These are phyloP conservation scores for Aurantiochytrium sp. DNA, from an alignment of 108 stramenopile genomes.

Conservation along the genomic window DNA sequence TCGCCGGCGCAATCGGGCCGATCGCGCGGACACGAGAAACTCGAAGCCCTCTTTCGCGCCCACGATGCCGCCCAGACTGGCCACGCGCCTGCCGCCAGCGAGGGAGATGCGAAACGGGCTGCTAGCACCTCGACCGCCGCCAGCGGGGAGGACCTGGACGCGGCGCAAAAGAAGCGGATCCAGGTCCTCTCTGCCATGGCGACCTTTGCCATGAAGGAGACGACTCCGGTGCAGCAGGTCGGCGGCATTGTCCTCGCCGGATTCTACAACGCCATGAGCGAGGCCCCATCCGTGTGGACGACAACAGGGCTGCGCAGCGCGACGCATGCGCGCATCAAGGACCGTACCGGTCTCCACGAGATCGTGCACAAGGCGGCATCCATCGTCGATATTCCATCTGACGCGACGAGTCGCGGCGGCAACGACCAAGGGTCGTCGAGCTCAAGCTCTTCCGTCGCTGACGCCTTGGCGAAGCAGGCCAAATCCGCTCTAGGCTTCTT, in stretches of 20 bases:
- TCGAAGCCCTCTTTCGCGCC: background rate
- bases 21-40: background rate
- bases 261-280: background rate
- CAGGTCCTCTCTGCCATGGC: background rate
- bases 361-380: background rate
- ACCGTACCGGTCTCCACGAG: background rate
- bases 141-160: too few species aligned
- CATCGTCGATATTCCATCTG: background rate
- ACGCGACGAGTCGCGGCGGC: background rate
- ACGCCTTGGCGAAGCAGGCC: background rate
- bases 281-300: background rate
- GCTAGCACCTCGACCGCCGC: too few species aligned
- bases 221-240: constrained; percentile 6
- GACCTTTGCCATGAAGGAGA: constrained; percentile 8
- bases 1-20: too few species aligned
- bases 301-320: background rate
- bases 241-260: background rate
- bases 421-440: background rate
- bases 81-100: too few species aligned
- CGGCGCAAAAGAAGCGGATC: background rate
- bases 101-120: too few species aligned
- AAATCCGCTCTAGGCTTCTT: constrained; percentile 8
- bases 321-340: background rate
- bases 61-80: background rate
- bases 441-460: background rate